Conservation (phyloP, 495 filamentous ascomycete species). For the Staphylotrichum longicolle region DNA sequence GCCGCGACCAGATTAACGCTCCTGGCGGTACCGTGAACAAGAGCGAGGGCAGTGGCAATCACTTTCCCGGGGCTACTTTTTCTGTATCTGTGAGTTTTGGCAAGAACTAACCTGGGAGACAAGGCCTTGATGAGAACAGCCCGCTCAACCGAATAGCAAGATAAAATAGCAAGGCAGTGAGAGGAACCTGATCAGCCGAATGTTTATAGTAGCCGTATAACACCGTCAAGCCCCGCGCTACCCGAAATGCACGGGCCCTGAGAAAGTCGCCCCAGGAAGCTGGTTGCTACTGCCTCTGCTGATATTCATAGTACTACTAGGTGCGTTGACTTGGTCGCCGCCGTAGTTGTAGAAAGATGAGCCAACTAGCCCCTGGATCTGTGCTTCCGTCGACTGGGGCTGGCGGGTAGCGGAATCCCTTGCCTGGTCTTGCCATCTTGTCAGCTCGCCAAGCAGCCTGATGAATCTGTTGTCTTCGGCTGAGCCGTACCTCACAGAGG, state of each 20-base stretch:
- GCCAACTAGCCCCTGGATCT: slow-evolving; percentile 1
- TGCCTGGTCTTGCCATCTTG: slow-evolving; percentile 1
- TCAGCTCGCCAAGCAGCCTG: neutral
- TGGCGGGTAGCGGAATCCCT: neutral
- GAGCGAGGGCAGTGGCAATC: neutral
- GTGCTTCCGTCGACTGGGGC: neutral
- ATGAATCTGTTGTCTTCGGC: slow-evolving; percentile 3
- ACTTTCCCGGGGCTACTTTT: neutral
- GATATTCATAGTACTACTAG: neutral
- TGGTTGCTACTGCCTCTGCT: slow-evolving; percentile 2
- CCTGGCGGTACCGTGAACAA: neutral
- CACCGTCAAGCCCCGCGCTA: neutral
- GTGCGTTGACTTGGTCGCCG: slow-evolving; percentile 3
- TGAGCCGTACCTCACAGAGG: neutral
- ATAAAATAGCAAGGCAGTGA: neutral
- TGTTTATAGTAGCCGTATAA: neutral
- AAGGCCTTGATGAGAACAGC: neutral
- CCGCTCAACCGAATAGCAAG: neutral
- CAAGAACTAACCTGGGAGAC: slow-evolving; percentile 1
- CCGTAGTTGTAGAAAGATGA: slow-evolving; percentile 5
- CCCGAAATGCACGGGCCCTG: slow-evolving; percentile 2
- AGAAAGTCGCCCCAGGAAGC: slow-evolving; percentile 2
- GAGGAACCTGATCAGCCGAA: slow-evolving; percentile 2
- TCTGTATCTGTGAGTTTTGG: neutral
- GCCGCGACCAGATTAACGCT: slow-evolving; percentile 2